These are phyloP conservation scores for Podila epigama DNA, from an alignment of 192 early-diverging fungal species.

Conservation along the genomic window DNA sequence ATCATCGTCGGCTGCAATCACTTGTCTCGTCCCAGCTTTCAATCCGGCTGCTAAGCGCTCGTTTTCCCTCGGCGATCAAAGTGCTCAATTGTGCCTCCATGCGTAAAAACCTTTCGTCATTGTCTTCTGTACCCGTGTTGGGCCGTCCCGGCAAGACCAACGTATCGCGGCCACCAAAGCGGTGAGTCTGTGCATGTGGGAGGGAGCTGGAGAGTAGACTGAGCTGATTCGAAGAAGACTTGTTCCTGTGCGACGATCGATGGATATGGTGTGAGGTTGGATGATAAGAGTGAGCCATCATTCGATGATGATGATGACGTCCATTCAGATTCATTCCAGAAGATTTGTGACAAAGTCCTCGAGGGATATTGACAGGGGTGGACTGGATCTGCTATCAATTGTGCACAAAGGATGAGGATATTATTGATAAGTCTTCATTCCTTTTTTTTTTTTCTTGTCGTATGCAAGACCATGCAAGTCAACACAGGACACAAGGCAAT, in stretches of 20 bases:
- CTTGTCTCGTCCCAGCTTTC: not conserved
- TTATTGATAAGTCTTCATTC: not conserved
- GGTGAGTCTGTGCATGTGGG: constrained; percentile 14
- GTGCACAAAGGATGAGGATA: not conserved
- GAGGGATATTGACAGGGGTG: constrained; percentile 35
- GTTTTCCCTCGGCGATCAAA: constrained; percentile 48
- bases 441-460: no score
- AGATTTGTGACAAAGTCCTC: constrained; percentile 4
- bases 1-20: no score
- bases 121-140: constrained; percentile 46
- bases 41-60: constrained; percentile 34
- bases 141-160: constrained; percentile 14
- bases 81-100: constrained; percentile 45
- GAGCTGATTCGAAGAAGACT: not conserved
- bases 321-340: not conserved
- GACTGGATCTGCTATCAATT: constrained; percentile 31
- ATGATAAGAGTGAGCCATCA: constrained; percentile 15
- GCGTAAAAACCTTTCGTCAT: constrained; percentile 45
- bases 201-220: constrained; percentile 16
- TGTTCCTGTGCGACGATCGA: not conserved
- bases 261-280: constrained; percentile 7
- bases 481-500: no score
- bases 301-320: constrained; percentile 1
- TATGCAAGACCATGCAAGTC: not conserved
- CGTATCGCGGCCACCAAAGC: not conserved